Evolutionary conservation across 2,329 filamentous ascomycete species (phyloP), one percentile per base, ranked within the genome.

Genomic region (Ustulina deusta): DNA sequence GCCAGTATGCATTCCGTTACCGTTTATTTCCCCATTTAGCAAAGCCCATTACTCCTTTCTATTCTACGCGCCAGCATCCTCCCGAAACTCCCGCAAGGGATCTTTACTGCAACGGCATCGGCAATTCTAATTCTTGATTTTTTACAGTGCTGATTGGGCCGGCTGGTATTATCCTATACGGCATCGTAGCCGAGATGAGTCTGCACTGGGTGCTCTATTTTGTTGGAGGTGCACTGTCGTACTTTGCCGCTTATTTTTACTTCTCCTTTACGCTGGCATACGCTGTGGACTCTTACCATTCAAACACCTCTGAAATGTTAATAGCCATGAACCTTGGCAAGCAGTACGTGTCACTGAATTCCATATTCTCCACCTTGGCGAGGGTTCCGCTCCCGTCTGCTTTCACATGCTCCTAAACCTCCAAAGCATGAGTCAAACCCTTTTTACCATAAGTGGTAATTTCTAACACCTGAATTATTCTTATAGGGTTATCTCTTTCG

Each of bases 231-330:
- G 81, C 76, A n/a, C 80, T 87, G 79, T 81, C 80, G 22, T 83
- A 84, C 71, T 86, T 83, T 76, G 79, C 79, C 10, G 80, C 80
- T 2, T 87, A 86, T 75, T 87, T 87, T 71, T 87, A 83, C 75
- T 87, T 87, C 76, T 84, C 83, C 6, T 87, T 89, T 72, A 85
- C 86, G 9, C 82, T 90, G 10, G 87, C 87, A 2, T 90, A 90
- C 72, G 86, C 87, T 3, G 84, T 89, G 36, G 87, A 89, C 74
- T 85, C 82, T 59, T 87, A 89, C 76, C 83, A 84, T 25, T 80
- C 85, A 27, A 89, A 89, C 70, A 85, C 86, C 29, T 85, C 83
- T n/a, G 87, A 89, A 77, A 89, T 89, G 87, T 80, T 89, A n/a
- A 89, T 87, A 70, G 84, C 85, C 2, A 87, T 87, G 84, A 86